These are phyloP conservation scores for Pseudocercospora eumusae DNA, from an alignment of 2,329 filamentous ascomycete species.

Conservation along the genomic window DNA sequence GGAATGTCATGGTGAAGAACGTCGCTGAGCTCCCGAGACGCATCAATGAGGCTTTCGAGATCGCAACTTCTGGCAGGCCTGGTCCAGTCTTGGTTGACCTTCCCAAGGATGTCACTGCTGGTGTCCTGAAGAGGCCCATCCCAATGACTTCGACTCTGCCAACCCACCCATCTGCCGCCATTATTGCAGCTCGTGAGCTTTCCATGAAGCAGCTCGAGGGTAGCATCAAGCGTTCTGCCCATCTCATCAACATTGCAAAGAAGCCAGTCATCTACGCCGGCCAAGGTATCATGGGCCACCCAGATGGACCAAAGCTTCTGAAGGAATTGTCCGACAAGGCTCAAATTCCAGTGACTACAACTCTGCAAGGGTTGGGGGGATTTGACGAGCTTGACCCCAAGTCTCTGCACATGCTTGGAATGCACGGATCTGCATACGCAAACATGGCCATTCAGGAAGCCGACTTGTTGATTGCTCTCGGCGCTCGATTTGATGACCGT, in stretches of 20 bases:
- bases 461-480: conserved; percentile 91
- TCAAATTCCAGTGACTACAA: conserved; percentile 91
- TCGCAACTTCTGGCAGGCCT: conserved; percentile 89
- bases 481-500: conserved; percentile 93
- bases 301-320: conserved; percentile 76
- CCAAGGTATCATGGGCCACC: conserved; percentile 78
- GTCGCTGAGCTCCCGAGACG: conserved; percentile 87
- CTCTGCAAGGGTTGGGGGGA: conserved; percentile 86
- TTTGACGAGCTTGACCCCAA: conserved; percentile 93
- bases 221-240: conserved; percentile 74
- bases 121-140: conserved; percentile 78
- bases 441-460: conserved; percentile 98
- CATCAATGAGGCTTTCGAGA: conserved; percentile 98
- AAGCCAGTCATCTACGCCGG: conserved; percentile 95
- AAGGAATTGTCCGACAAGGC: conserved; percentile 87
- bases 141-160: conserved; percentile 74
- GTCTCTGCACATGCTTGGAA: conserved; percentile 96
- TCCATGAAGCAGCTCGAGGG: conserved; percentile 70
- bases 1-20: conserved; percentile 98
- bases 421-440: conserved; percentile 96
- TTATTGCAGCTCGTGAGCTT: conserved; percentile 73
- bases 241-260: conserved; percentile 83
- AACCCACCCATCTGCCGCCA: conserved; percentile 80
- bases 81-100: conserved; percentile 94
- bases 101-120: conserved; percentile 93